Evolutionary conservation across 2,329 filamentous ascomycete species (phyloP), one percentile per base, ranked within the genome.

Genomic region (Coniochaeta hoffmannii): DNA sequence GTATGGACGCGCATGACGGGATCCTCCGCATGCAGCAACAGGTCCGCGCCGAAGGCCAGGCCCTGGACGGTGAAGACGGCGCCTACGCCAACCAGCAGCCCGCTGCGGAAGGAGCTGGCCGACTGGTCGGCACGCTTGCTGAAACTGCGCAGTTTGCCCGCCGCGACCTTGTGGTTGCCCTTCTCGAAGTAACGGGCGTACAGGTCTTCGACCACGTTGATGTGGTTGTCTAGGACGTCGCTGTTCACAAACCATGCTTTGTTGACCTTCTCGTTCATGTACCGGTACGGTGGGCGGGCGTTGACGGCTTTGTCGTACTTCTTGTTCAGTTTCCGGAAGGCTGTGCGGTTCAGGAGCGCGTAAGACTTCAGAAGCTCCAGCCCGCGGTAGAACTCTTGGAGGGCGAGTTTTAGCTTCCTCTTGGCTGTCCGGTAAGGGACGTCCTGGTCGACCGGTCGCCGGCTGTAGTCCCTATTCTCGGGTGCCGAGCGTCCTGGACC

Each of bases 301-400:
- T 91, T 83, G 56, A 91, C 84, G 2, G 88, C 84, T 73, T 97
- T 99, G 77, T 97, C 92, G 68, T 95, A 97, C 71, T 99, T 99
- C 71, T 99, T 99, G 73, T 96, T 97, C 67, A 99, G 90, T 70
- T 99, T 99, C 31, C 92, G 86, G 66, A 97, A 97, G 0, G 91
- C 94, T 0, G 90, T 96, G 51, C 90, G 83, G 69, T 99, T 99
- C 14, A 97, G 77, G 22, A 96, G 74, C 1, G 91, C 87, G 64
- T 96, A 99, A 0, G 90, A 89, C 72, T 97, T 97, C 57, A 99
- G 79, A 49, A 97, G 76, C 68, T 99, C 94, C 14, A 99, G 78
- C 0, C 89, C 88, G 19, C 93, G 87, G 68, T 99, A 97, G 68
- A 91, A 96, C 68, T 97, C 94, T 64, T 96, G 89, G 52, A 97